These are phyloP conservation scores for Cercospora zeina DNA, from an alignment of 2,329 filamentous ascomycete species.

Conservation along the genomic window DNA sequence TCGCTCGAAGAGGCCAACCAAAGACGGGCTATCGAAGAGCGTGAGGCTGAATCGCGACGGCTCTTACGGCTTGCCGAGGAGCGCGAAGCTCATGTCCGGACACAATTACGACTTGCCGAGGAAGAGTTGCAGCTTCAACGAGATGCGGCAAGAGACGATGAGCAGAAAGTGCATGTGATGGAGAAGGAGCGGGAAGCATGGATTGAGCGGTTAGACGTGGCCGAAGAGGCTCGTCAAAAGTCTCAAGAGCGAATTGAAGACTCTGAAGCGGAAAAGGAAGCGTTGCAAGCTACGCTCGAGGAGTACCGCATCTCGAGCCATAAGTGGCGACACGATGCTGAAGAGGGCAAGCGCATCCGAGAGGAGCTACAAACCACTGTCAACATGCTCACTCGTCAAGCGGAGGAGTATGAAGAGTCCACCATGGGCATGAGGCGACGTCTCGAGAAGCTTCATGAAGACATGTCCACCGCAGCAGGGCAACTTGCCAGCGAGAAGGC, in stretches of 20 bases:
- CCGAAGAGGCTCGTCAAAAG: constrained; percentile 35
- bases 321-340: constrained; percentile 60
- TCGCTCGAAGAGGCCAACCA: constrained; percentile 46
- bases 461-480: constrained; percentile 76
- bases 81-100: constrained; percentile 47
- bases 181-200: constrained; percentile 47
- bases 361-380: constrained; percentile 64
- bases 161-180: constrained; percentile 45
- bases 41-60: constrained; percentile 46
- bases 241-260: constrained; percentile 39
- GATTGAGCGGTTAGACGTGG: constrained; percentile 43
- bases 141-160: constrained; percentile 47
- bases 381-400: constrained; percentile 75
- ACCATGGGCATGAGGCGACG: constrained; percentile 67
- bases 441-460: constrained; percentile 80
- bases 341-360: constrained; percentile 61
- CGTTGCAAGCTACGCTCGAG: constrained; percentile 61
- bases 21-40: constrained; percentile 40
- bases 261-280: constrained; percentile 60
- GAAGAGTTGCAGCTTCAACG: constrained; percentile 52
- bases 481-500: constrained; percentile 83
- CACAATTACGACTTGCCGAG: constrained; percentile 51
- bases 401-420: constrained; percentile 71
- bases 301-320: constrained; percentile 63
- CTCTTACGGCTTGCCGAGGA: constrained; percentile 43